Base-by-base conservation (phyloP, 371 early-diverging fungal species). In the Syncephalastrum monosporum region DNA sequence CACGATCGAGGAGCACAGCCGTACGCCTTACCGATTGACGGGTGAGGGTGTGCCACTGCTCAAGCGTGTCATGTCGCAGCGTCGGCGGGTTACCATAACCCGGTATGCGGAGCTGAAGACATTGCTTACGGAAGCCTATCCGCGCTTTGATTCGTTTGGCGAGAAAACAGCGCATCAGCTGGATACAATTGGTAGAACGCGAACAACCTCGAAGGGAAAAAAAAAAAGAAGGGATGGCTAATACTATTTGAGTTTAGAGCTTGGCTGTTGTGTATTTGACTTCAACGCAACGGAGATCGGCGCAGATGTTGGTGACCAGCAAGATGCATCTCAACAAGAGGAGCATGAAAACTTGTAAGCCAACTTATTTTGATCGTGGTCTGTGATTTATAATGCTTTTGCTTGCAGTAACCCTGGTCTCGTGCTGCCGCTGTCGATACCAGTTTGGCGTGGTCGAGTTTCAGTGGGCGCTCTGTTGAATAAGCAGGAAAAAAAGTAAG, bases 11-110 rank as follows among this genome's bases (percentile, higher is more conserved):
- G 38, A 33, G 38, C 8, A 10, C 12, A 77, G 75, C 23, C 78
- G 70, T 12, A 91, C 87, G 64, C 75, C 85, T 4, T 93, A 87
- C 82, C 84, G 96, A 23, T 72, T 94, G 24, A 79, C 87, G 19
- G 77, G 82, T 55, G 95, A 95, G 61, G 93, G 94, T 47, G 63
- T 95, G 21, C 75, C 83, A 8, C 72, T 87, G 57, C 64, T 93
- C 47, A 71, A 78, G 7, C 79, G 79, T 16, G 83, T 80, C 55
- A 61, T 91, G 33, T 52, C 47, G 16, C 67, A 81, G 25, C 69
- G 76, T 21, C 77, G 87, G 17, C 70, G 86, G 24, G 63, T 91
- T 0, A 25, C 24, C 10, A 10, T 60, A 8, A 17, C 42, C 23
- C 54, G 49, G 1, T 16, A 21, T 24, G 42, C 17, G 5, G 88